phyloP scores from a whole-genome alignment of 108 stramenopile genomes.

The Skeletonema potamos region DNA sequence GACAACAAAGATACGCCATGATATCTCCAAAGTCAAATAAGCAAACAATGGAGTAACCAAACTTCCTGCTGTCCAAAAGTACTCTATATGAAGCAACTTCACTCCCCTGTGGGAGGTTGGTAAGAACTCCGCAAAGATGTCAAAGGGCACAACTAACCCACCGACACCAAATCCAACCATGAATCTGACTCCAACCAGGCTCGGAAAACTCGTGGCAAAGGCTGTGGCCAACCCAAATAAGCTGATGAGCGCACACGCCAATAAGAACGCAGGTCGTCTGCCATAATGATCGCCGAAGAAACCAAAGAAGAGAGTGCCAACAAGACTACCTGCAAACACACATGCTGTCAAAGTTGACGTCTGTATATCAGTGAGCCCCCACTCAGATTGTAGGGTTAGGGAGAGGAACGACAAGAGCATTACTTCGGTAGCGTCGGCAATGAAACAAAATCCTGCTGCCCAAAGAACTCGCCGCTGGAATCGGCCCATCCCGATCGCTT shows the following conservation, averaged over 20 bases:
- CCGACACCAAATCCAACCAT: conserved; percentile 84
- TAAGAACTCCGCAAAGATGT: conserved; percentile 77
- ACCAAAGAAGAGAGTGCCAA: conserved; percentile 78
- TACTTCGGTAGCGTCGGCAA: conserved; percentile 83
- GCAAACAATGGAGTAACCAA: conserved; percentile 69
- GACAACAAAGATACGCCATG: conserved; percentile 71
- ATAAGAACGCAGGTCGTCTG: conserved; percentile 71
- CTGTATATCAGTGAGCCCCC: conserved; percentile 59
- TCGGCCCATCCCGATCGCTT: conserved; percentile 64
- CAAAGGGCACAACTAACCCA: conserved; percentile 79
- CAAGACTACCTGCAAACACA: conserved; percentile 76
- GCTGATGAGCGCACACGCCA: conserved; percentile 55
- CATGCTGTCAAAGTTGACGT: conserved; percentile 61
- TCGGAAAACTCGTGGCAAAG: conserved; percentile 37
- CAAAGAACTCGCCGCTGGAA: conserved; percentile 68
- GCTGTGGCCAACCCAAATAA: conserved; percentile 69
- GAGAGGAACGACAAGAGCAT: conserved; percentile 73
- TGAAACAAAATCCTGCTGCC: conserved; percentile 84
- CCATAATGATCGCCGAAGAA: conserved; percentile 76
- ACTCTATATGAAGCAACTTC: conserved; percentile 69
- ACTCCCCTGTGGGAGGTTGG: conserved; percentile 54
- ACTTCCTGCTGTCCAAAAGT: conserved; percentile 82
- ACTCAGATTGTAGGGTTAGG: conserved; percentile 63
- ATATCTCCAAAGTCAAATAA: conserved; percentile 47
- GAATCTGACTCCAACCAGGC: conserved; percentile 50